phyloP scores from a whole-genome alignment of 2,329 filamentous ascomycete genomes.

The Sporothrix dimorphospora region DNA sequence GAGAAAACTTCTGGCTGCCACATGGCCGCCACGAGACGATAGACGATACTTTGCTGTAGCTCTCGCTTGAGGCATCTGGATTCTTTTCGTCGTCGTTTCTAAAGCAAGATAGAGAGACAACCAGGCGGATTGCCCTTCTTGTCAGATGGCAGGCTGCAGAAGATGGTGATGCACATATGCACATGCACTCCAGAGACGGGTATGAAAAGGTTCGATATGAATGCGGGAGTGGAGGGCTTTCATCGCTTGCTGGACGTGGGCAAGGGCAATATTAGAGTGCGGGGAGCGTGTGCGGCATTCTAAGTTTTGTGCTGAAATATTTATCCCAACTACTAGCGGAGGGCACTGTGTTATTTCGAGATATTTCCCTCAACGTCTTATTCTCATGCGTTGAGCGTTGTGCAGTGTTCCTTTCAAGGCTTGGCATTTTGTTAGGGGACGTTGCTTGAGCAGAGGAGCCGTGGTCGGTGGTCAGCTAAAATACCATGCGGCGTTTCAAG shows the following conservation, averaged over 20 bases:
- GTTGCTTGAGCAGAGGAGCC: not conserved
- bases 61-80: not conserved
- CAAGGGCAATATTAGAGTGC: not conserved
- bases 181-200: slow-evolving; percentile 16
- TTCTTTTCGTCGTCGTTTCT: not conserved
- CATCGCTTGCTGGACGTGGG: not conserved
- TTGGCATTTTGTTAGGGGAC: not conserved
- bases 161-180: slow-evolving; percentile 3
- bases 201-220: not conserved
- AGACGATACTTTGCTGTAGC: not conserved
- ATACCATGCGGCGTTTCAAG: slow-evolving; percentile 5
- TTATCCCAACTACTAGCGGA: not conserved
- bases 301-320: not conserved
- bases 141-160: not conserved
- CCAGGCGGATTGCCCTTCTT: not conserved
- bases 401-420: not conserved
- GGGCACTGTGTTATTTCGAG: not conserved
- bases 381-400: not conserved
- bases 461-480: not conserved
- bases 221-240: not conserved
- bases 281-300: not conserved
- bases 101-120: not conserved
- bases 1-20: not conserved
- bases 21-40: not conserved
- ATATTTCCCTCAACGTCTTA: not conserved